phyloP scores from a whole-genome alignment of 306 rosid genomes.

The Luffa acutangula region DNA sequence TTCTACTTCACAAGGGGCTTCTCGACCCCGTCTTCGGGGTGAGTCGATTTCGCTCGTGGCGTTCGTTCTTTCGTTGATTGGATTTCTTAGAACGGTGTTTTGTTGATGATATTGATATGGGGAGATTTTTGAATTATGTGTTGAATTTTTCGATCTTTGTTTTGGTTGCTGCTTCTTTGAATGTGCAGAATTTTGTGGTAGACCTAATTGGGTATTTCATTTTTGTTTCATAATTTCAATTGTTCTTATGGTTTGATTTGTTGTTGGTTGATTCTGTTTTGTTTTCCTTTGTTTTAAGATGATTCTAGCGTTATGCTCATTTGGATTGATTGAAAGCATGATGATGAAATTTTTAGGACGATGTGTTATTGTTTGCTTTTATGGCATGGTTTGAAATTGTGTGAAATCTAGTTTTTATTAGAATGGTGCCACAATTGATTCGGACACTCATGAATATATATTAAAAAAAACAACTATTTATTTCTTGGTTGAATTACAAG shows the following conservation, averaged over 20 bases:
- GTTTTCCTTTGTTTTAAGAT: background rate
- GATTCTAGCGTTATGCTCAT: background rate
- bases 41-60: background rate
- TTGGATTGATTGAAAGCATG: background rate
- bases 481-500: no score
- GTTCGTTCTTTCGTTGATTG: background rate
- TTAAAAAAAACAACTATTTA: no score
- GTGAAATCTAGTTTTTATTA: background rate
- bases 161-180: background rate
- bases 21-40: slow-evolving; percentile 59
- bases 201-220: background rate
- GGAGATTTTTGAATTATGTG: background rate
- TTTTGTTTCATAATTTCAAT: background rate
- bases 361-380: background rate
- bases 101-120: background rate
- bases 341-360: background rate
- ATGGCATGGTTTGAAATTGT: background rate
- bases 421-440: no score
- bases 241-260: background rate
- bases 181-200: background rate
- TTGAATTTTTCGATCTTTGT: background rate
- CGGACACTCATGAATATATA: no score
- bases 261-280: background rate
- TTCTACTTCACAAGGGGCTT: slow-evolving; percentile 30
- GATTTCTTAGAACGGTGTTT: background rate